A percentile compares a stretch with the other conserved stretches of the same genome.
phyloP scores from a whole-genome alignment of 805 yeast genomes.

The Pichia cephalocereana region DNA sequence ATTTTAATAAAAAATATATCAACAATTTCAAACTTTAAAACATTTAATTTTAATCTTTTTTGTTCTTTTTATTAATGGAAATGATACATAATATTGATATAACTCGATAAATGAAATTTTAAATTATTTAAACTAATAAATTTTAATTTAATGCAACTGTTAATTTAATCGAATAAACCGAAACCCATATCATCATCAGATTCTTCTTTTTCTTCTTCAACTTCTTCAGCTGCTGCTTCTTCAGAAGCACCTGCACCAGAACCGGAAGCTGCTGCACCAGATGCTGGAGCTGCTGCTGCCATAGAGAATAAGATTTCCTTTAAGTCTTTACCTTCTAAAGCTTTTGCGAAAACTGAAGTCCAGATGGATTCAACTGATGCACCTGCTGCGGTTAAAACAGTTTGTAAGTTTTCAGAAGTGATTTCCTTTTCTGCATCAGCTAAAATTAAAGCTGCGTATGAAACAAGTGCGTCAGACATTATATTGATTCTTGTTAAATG shows the following conservation, averaged over 20 bases:
- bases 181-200: constrained; percentile 87
- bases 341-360: constrained; percentile 86
- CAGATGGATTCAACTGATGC: constrained; percentile 73
- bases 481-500: not conserved
- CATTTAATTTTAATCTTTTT: too few relatives aligned
- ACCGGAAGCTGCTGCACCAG: constrained; percentile 59
- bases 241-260: constrained; percentile 50
- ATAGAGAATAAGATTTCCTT: constrained; percentile 55
- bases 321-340: constrained; percentile 74
- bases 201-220: constrained; percentile 43
- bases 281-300: constrained; percentile 69
- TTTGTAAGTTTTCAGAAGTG: constrained; percentile 66
- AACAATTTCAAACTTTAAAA: too few relatives aligned
- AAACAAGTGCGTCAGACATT: constrained; percentile 91
- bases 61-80: not conserved
- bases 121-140: constrained; percentile 13
- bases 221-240: constrained; percentile 54
- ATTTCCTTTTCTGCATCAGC: constrained; percentile 96
- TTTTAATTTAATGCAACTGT: constrained; percentile 9
- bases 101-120: constrained; percentile 31
- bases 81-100: not conserved
- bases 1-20: too few relatives aligned
- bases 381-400: constrained; percentile 77
- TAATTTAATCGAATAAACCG: constrained; percentile 79
- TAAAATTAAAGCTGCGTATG: constrained; percentile 97